A percentile compares a stretch with the other conserved stretches of the same genome.
phyloP scores from a whole-genome alignment of 306 rosid genomes.

The Astragalus membranaceus region DNA sequence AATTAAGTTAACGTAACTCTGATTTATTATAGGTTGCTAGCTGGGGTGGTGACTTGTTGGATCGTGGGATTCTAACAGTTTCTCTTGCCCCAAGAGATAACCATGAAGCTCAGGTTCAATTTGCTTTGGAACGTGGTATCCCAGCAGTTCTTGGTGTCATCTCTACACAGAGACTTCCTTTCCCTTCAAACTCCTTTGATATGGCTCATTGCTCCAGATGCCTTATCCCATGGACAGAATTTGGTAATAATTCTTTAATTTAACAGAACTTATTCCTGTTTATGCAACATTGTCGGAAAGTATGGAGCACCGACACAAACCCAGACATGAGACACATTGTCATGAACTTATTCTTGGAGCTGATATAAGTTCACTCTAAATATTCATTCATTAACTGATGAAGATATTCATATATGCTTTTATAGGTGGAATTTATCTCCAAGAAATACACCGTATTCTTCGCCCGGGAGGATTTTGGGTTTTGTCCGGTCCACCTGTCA shows the following conservation, averaged over 20 bases:
- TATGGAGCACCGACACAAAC: background rate
- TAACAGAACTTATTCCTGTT: background rate
- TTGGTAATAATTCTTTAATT: slow-evolving; percentile 60
- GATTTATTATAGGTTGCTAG: slow-evolving; percentile 75
- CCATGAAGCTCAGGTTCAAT: slow-evolving; percentile 99
- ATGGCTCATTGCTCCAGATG: slow-evolving; percentile 99
- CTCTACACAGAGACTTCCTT: slow-evolving; percentile 95
- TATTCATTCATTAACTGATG: background rate
- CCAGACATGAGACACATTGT: background rate
- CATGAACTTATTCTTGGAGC: background rate
- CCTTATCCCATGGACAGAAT: slow-evolving; percentile 99
- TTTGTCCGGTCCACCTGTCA: slow-evolving; percentile 94
- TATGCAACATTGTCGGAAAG: background rate
- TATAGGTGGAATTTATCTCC: slow-evolving; percentile 88
- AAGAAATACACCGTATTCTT: slow-evolving; percentile 82
- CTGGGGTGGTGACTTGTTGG: slow-evolving; percentile 99
- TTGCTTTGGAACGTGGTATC: slow-evolving; percentile 96
- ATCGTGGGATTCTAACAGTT: slow-evolving; percentile 77
- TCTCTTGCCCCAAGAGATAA: slow-evolving; percentile 99
- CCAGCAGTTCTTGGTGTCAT: slow-evolving; percentile 96
- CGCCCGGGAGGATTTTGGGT: slow-evolving; percentile 99
- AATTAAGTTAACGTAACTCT: slow-evolving; percentile 10
- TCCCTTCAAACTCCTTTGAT: slow-evolving; percentile 89
- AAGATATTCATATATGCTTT: background rate
- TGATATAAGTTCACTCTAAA: background rate